These are phyloP conservation scores for Trichopus zeylanicus DNA, from an alignment of 116 monocot species.

Conservation along the genomic window DNA sequence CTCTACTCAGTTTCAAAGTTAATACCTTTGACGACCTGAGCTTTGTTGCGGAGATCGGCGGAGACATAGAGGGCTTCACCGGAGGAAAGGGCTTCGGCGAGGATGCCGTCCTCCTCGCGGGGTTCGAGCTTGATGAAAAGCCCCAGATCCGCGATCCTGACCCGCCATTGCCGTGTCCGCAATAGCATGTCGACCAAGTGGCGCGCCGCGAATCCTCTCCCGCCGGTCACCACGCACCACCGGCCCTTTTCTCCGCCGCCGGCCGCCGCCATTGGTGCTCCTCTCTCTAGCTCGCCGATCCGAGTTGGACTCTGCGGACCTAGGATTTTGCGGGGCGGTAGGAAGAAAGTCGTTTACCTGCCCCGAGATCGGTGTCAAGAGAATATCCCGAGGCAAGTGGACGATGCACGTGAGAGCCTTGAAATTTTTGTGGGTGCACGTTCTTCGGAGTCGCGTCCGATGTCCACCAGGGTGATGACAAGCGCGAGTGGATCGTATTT, in stretches of 20 bases:
- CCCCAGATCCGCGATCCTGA: constrained; percentile 81
- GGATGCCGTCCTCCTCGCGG: constrained; percentile 49
- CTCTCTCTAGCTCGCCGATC: background rate
- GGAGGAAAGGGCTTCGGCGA: constrained; percentile 46
- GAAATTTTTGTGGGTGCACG: too few species aligned
- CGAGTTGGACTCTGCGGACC: too few species aligned
- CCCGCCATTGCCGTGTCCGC: constrained; percentile 46
- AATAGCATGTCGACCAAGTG: constrained; percentile 92
- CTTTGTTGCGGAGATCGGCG: constrained; percentile 52
- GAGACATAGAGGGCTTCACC: constrained; percentile 73
- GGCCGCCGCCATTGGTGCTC: constrained; percentile 1
- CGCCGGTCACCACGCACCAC: constrained; percentile 91
- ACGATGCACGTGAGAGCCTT: too few species aligned
- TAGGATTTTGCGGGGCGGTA: too few species aligned
- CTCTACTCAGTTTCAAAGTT: too few species aligned
- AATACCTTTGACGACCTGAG: constrained; percentile 52
- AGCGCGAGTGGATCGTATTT: too few species aligned
- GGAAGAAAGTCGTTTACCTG: too few species aligned
- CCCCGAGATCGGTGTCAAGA: too few species aligned
- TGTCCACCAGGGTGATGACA: too few species aligned
- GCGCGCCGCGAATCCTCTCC: constrained; percentile 89
- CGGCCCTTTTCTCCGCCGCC: background rate
- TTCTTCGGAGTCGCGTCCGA: too few species aligned
- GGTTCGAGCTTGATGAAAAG: constrained; percentile 64
- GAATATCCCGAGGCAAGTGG: too few species aligned